A percentile compares a stretch with the other conserved stretches of the same genome.
These are phyloP conservation scores for Vaucheria bursata DNA, from an alignment of 352 stramenopile genomes.

Conservation along the genomic window DNA sequence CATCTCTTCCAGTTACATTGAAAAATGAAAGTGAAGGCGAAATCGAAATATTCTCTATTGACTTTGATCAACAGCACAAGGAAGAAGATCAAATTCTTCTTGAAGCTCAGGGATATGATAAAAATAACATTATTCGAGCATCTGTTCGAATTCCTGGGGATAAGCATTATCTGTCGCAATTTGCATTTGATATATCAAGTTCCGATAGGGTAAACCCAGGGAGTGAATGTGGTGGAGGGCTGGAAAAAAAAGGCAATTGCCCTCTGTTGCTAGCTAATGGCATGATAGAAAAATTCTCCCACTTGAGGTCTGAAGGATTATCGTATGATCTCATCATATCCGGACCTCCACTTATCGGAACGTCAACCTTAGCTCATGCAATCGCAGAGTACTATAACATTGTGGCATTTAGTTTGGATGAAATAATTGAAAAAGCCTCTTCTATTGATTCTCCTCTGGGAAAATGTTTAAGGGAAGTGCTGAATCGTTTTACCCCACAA, in stretches of 20 bases:
- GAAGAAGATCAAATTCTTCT: constrained; percentile 72
- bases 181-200: constrained; percentile 17
- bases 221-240: no score
- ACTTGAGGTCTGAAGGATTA: constrained; percentile 39
- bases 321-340: constrained; percentile 68
- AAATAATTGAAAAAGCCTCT: constrained; percentile 54
- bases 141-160: constrained; percentile 62
- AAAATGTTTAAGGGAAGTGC: constrained; percentile 1
- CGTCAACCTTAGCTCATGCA: constrained; percentile 63
- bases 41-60: constrained; percentile 68
- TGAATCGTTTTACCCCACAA: constrained; percentile 13
- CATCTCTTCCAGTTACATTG: constrained; percentile 62
- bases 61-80: constrained; percentile 58
- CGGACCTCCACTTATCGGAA: constrained; percentile 63
- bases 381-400: constrained; percentile 64
- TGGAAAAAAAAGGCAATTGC: no score
- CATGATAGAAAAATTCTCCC: constrained; percentile 25
- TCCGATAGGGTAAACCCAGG: no score
- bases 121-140: constrained; percentile 61
- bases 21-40: constrained; percentile 72
- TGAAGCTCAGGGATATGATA: constrained; percentile 54
- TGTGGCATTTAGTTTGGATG: constrained; percentile 62
- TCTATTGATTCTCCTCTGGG: constrained; percentile 16
- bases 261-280: not conserved
- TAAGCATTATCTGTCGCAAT: constrained; percentile 49